These are phyloP conservation scores for Syzygium grande DNA, from an alignment of 345 rosid species.

Conservation along the genomic window DNA sequence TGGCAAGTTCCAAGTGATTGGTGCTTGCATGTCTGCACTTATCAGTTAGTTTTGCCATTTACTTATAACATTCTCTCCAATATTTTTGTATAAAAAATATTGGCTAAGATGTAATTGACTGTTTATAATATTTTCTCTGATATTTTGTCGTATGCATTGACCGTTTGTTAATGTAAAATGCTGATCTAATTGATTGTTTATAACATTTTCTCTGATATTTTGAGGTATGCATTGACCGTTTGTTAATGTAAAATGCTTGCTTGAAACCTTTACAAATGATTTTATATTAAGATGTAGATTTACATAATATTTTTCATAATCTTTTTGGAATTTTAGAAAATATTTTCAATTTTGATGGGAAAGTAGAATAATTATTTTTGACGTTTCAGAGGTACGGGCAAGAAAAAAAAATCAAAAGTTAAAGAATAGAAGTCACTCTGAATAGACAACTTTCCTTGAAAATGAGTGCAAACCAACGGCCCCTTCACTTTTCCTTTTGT, in stretches of 20 bases:
- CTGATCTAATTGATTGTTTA: no score
- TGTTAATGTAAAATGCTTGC: not conserved
- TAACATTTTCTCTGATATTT: no score
- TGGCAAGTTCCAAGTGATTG: not conserved
- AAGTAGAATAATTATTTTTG: not conserved
- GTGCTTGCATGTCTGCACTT: not conserved
- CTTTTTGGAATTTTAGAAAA: not conserved
- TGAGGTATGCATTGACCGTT: not conserved
- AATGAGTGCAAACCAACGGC: not conserved
- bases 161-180: no score
- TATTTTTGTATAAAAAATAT: no score
- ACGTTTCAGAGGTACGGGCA: not conserved
- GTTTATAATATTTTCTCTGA: no score
- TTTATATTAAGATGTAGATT: not conserved
- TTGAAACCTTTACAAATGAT: not conserved
- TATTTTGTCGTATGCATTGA: not conserved
- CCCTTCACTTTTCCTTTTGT: not conserved
- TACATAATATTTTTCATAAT: not conserved
- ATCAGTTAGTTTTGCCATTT: not conserved
- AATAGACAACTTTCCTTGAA: not conserved
- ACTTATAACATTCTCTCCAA: not conserved
- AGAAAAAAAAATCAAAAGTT: not conserved
- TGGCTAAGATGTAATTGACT: no score
- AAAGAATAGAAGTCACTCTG: not conserved
- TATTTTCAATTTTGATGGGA: not conserved